Evolutionary conservation across 2,329 filamentous ascomycete genomes (phyloP).

Genomic region (Graphiopsis chlorocephala): DNA sequence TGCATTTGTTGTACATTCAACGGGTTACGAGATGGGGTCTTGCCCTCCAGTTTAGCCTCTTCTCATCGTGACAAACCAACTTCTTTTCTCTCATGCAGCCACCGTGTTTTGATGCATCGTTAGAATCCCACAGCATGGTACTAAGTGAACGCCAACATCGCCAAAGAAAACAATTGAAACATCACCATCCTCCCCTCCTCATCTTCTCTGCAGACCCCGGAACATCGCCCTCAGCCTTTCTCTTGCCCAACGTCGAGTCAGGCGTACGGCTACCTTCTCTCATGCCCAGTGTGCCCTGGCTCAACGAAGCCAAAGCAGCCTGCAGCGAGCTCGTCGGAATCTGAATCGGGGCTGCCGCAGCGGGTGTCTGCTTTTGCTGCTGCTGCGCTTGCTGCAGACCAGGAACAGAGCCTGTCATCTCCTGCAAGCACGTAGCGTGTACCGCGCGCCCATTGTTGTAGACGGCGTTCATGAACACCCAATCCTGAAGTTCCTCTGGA

Average conservation of each 20-base stretch:
- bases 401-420: conserved; percentile 49
- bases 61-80: not conserved
- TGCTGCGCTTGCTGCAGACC: conserved; percentile 42
- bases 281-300: conserved; percentile 18
- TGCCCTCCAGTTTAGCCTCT: not conserved
- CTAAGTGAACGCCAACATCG: not conserved
- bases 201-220: conserved; percentile 18
- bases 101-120: not conserved
- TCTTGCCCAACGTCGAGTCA: conserved; percentile 33
- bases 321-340: conserved; percentile 23
- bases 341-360: not conserved
- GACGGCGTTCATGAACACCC: conserved; percentile 91
- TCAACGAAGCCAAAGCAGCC: conserved; percentile 23
- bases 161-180: not conserved
- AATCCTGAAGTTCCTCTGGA: conserved; percentile 90
- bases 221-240: conserved; percentile 33
- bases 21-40: not conserved
- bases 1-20: not conserved
- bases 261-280: conserved; percentile 36
- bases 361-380: conserved; percentile 10
- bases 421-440: conserved; percentile 84
- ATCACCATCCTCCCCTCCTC: conserved; percentile 10
- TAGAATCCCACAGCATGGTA: not conserved
- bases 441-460: conserved; percentile 76
- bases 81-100: not conserved